A percentile compares a stretch with the other conserved stretches of the same genome.
phyloP scores from a whole-genome alignment of 2,329 filamentous ascomycete species.

The Clonostachys sp. region DNA sequence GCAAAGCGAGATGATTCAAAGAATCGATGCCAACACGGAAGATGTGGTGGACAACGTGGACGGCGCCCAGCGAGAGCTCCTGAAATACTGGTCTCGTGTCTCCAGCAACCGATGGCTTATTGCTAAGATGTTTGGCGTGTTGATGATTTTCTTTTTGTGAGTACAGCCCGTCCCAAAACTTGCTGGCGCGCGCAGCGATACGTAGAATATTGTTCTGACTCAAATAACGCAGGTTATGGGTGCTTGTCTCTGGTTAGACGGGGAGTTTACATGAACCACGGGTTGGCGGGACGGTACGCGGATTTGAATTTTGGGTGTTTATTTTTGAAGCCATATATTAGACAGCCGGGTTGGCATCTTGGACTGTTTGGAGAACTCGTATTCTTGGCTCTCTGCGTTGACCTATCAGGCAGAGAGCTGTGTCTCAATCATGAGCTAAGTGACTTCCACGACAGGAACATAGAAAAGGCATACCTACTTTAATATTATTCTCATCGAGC shows the following conservation, averaged over 20 bases:
- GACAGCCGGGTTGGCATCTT: no score
- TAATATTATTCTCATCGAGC: no score
- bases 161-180: slow-evolving; percentile 13
- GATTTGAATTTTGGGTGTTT: not conserved
- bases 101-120: slow-evolving; percentile 95
- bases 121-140: slow-evolving; percentile 71
- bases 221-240: slow-evolving; percentile 25
- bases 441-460: no score
- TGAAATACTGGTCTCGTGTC: slow-evolving; percentile 95
- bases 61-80: slow-evolving; percentile 86
- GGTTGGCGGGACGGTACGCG: not conserved
- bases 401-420: not conserved
- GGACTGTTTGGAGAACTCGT: not conserved
- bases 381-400: not conserved
- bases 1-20: slow-evolving; percentile 95
- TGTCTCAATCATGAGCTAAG: not conserved
- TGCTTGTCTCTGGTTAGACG: slow-evolving; percentile 24
- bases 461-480: no score
- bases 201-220: slow-evolving; percentile 4
- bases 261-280: not conserved
- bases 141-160: slow-evolving; percentile 88
- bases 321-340: not conserved
- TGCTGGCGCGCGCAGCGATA: not conserved
- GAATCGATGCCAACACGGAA: slow-evolving; percentile 95
- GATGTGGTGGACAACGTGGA: slow-evolving; percentile 98